These are phyloP conservation scores for Cytospora piceicola DNA, from an alignment of 2,329 filamentous ascomycete genomes.

Conservation along the genomic window DNA sequence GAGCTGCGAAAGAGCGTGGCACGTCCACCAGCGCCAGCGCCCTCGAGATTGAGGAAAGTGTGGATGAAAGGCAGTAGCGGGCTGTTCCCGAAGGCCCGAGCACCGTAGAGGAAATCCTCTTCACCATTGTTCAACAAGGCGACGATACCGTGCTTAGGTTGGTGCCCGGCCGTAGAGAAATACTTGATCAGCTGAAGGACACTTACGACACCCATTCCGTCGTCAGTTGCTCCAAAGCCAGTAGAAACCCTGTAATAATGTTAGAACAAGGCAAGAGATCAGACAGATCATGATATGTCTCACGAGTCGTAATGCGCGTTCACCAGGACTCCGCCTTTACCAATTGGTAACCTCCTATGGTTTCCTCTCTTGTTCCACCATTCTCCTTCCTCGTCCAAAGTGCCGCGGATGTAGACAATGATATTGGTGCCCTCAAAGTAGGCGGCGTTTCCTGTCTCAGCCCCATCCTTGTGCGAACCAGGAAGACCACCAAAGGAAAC, in stretches of 20 bases:
- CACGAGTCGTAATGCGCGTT: slow-evolving; percentile 90
- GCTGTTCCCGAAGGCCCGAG: slow-evolving; percentile 81
- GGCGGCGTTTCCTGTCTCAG: slow-evolving; percentile 50
- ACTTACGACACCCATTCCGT: slow-evolving; percentile 87
- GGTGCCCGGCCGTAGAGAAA: slow-evolving; percentile 73
- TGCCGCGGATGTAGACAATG: slow-evolving; percentile 86
- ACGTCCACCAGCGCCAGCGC: slow-evolving; percentile 87
- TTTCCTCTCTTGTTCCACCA: slow-evolving; percentile 67
- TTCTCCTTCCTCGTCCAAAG: slow-evolving; percentile 69
- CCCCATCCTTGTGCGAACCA: slow-evolving; percentile 42
- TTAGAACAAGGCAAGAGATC: not conserved
- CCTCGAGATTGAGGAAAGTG: slow-evolving; percentile 93
- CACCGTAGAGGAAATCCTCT: slow-evolving; percentile 89
- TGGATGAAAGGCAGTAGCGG: slow-evolving; percentile 79
- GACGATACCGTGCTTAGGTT: slow-evolving; percentile 79
- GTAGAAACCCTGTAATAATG: slow-evolving; percentile 66
- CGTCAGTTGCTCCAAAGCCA: slow-evolving; percentile 90
- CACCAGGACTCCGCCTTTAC: slow-evolving; percentile 79
- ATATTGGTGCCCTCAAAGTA: slow-evolving; percentile 96
- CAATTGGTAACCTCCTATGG: slow-evolving; percentile 52
- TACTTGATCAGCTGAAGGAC: slow-evolving; percentile 84
- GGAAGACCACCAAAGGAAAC: slow-evolving; percentile 43
- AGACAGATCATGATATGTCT: slow-evolving; percentile 33
- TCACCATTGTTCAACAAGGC: slow-evolving; percentile 93
- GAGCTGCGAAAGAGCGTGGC: slow-evolving; percentile 87